A percentile compares a stretch with the other conserved stretches of the same genome.
These are phyloP conservation scores for Ananas comosus DNA, from an alignment of 176 grass and related monocot genomes.

Conservation along the genomic window DNA sequence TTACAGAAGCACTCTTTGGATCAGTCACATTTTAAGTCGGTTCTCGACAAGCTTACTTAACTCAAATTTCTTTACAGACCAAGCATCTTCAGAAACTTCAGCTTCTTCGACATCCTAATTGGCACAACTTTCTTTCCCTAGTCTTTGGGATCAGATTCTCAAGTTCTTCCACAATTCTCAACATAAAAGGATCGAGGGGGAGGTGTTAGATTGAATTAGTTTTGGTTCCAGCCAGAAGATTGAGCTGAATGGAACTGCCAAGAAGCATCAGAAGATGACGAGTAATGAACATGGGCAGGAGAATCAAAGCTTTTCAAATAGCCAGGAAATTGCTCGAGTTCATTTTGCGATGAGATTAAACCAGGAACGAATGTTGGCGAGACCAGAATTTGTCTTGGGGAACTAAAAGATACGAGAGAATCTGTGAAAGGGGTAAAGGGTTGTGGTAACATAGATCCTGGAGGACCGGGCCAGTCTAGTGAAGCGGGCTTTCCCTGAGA, in stretches of 20 bases:
- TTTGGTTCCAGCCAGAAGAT: conserved; percentile 1
- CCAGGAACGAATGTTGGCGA: not conserved
- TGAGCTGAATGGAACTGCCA: conserved; percentile 20
- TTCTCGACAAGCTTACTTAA: not conserved
- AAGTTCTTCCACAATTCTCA: not conserved
- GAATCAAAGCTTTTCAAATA: not conserved
- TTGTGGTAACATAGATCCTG: conserved; percentile 27
- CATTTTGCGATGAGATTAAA: not conserved
- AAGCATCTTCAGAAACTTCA: not conserved
- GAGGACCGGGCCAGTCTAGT: conserved; percentile 29
- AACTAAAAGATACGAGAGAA: not conserved
- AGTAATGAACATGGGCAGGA: not conserved
- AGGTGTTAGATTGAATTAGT: conserved; percentile 2
- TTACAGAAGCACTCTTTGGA: too few relatives aligned
- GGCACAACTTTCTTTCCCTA: not conserved
- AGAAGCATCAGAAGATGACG: conserved; percentile 15
- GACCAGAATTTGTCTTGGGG: not conserved
- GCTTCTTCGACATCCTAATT: not conserved
- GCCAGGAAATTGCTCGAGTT: conserved; percentile 10
- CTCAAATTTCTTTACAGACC: not conserved
- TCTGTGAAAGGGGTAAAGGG: not conserved
- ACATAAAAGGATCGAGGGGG: not conserved
- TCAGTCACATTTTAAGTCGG: not conserved
- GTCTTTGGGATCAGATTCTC: not conserved
- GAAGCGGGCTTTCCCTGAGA: conserved; percentile 6